phyloP scores from a whole-genome alignment of 345 rosid species.

The Sonneratia alba region DNA sequence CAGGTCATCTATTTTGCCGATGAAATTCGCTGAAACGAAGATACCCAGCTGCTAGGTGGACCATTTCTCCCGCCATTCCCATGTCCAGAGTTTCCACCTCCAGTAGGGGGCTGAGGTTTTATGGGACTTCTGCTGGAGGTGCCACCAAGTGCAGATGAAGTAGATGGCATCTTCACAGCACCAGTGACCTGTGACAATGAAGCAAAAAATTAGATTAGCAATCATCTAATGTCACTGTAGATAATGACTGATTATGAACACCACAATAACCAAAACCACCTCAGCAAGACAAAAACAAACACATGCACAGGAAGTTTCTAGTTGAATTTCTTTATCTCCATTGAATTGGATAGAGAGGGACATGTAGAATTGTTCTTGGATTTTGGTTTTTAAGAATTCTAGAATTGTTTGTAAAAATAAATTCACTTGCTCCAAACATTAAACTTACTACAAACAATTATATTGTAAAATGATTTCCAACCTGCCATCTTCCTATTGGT shows the following conservation, averaged over 20 bases:
- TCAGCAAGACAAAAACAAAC: neutral
- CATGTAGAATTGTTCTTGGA: neutral
- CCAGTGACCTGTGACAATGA: conserved; percentile 26
- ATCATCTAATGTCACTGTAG: neutral
- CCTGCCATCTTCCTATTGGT: too few species aligned
- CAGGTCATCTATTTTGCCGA: conserved; percentile 1
- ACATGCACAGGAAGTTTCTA: neutral
- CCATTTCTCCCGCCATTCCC: neutral
- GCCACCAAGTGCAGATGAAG: conserved; percentile 50
- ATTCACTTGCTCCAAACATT: neutral
- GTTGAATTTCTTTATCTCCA: neutral
- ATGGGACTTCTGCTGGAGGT: conserved; percentile 49
- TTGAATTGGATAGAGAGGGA: neutral
- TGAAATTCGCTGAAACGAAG: conserved; percentile 3
- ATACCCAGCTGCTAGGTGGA: conserved; percentile 4
- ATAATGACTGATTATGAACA: neutral
- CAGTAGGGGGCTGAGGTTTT: conserved; percentile 39
- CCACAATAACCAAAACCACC: neutral
- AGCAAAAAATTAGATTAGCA: conserved; percentile 4
- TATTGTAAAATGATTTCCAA: too few species aligned
- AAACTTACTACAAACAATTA: neutral
- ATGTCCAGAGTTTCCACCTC: conserved; percentile 26
- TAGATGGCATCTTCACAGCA: conserved; percentile 45
- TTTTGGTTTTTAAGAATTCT: neutral
- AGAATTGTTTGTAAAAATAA: neutral